Base-by-base conservation (phyloP, 2,329 filamentous ascomycete genomes). In the Pseudovirgaria hyperparasitica region DNA sequence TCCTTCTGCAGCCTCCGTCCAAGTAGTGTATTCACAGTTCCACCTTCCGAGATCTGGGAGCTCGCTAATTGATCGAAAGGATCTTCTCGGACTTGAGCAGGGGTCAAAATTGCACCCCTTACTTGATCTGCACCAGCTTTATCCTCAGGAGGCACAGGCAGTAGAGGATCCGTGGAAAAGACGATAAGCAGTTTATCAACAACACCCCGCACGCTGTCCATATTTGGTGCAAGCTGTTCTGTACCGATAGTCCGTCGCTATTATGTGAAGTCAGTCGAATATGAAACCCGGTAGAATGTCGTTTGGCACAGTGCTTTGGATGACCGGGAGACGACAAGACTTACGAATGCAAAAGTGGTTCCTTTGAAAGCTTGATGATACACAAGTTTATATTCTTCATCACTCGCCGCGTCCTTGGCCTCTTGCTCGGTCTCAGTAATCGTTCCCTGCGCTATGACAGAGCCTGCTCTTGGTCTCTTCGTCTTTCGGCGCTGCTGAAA, bases 331-430 rank as follows among this genome's bases (percentile, higher is more conserved):
- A 7, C 4, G 6, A 28, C 7, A 13, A n/a, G 2, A 37, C 42
- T 40, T 35, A 56, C 53, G 27, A 66, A 55, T 5, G 62, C 57
- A 27, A 67, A 57, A n/a, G 52, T 53, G 3, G 60, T 55, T 9
- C 58, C 58, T 34, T 63, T 65, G 43, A 56, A 65, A 3, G 57
- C 57, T 35, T 66, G 62, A 30, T 67, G 62, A 29, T 67, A 68
- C 15, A 67, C 50, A 4, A 62, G 38, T 38, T 66, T 68, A 45
- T 59, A 67, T 33, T 67, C 63, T 30, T 65, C 62, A 23, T 65
- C 60, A 24, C 51, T 56, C 2, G 42, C 42, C 2, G 40, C 43
- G 22, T 54, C 51, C 15, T 52, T 48, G 15, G 37, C 35, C 2
- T 33, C 32, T 8, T 21, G 19, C 12, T 42, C 41, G n/a, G n/a